Conservation (phyloP, 1,284 basidiomycete genomes). For the Marasmius tenuissimus region DNA sequence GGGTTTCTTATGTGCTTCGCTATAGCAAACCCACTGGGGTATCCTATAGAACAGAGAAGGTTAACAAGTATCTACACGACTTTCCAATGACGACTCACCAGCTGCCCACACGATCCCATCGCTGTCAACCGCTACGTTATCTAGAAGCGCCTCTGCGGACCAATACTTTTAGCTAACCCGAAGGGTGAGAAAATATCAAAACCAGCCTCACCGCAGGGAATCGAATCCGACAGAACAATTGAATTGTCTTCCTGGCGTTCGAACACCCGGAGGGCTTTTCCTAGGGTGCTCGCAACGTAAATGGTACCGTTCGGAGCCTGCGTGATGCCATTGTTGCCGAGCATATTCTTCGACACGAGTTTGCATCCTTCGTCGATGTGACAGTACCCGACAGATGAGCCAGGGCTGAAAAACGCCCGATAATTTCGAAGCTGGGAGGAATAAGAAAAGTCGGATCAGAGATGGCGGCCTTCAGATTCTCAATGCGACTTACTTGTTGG, state of each 20-base stretch:
- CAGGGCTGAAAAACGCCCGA: conserved; percentile 12
- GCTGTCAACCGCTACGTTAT: conserved; percentile 58
- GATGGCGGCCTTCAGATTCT: conserved; percentile 27
- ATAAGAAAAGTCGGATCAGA: neutral
- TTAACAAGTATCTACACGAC: neutral
- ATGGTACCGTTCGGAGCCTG: conserved; percentile 52
- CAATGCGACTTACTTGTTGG: conserved; percentile 43
- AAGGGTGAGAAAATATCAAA: neutral
- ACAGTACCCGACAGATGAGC: conserved; percentile 58
- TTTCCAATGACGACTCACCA: conserved; percentile 32
- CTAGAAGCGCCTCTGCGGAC: conserved; percentile 43
- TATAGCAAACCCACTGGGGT: conserved; percentile 31
- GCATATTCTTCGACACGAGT: conserved; percentile 43
- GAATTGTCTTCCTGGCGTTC: conserved; percentile 57
- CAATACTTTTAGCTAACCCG: neutral
- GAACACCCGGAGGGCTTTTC: conserved; percentile 47
- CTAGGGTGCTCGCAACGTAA: conserved; percentile 48
- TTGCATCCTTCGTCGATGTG: conserved; percentile 59
- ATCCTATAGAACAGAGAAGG: conserved; percentile 22
- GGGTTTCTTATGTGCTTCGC: conserved; percentile 40
- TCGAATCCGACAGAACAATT: conserved; percentile 46
- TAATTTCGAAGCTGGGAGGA: neutral
- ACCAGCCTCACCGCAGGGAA: conserved; percentile 39
- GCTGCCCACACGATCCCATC: conserved; percentile 60
- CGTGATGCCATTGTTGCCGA: conserved; percentile 57